These are phyloP conservation scores for Entrophospora sp. DNA, from an alignment of 192 early-diverging fungal genomes.

Conservation along the genomic window DNA sequence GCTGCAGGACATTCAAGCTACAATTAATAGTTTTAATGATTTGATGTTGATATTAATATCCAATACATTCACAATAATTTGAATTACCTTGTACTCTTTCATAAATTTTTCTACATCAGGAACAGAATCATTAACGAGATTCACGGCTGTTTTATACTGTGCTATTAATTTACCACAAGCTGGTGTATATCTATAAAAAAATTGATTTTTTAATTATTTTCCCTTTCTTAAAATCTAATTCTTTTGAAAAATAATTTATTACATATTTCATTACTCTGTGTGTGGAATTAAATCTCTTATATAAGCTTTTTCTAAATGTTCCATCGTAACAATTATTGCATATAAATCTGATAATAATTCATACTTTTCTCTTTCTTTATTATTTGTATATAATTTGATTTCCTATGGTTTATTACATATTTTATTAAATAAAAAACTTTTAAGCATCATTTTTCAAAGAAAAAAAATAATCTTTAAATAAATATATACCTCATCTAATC, in stretches of 20 bases:
- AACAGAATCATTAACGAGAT: slow-evolving; percentile 49
- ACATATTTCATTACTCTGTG: slow-evolving; percentile 74
- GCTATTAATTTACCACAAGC: slow-evolving; percentile 83
- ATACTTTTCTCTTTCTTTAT: slow-evolving; percentile 79
- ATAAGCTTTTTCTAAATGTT: slow-evolving; percentile 89
- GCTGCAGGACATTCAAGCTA: slow-evolving; percentile 81
- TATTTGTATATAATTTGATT: slow-evolving; percentile 70
- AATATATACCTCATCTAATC: too few relatives aligned
- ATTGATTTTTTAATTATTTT: background rate
- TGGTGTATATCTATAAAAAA: slow-evolving; percentile 66
- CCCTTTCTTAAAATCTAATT: too few relatives aligned
- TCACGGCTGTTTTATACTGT: slow-evolving; percentile 81
- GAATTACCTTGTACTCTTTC: slow-evolving; percentile 62
- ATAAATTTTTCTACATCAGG: slow-evolving; percentile 69
- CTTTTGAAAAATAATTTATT: too few relatives aligned
- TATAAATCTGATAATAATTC: slow-evolving; percentile 92
- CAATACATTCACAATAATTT: background rate
- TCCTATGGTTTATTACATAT: too few relatives aligned
- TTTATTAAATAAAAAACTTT: too few relatives aligned
- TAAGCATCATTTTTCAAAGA: too few relatives aligned
- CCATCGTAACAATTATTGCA: slow-evolving; percentile 82
- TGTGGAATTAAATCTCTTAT: slow-evolving; percentile 78
- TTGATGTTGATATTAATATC: background rate
- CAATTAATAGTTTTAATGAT: background rate
- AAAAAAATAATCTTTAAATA: too few relatives aligned